Evolutionary conservation across 2,329 filamentous ascomycete species (phyloP), one percentile per base, ranked within the genome.

Genomic region (Colletotrichum lentis): DNA sequence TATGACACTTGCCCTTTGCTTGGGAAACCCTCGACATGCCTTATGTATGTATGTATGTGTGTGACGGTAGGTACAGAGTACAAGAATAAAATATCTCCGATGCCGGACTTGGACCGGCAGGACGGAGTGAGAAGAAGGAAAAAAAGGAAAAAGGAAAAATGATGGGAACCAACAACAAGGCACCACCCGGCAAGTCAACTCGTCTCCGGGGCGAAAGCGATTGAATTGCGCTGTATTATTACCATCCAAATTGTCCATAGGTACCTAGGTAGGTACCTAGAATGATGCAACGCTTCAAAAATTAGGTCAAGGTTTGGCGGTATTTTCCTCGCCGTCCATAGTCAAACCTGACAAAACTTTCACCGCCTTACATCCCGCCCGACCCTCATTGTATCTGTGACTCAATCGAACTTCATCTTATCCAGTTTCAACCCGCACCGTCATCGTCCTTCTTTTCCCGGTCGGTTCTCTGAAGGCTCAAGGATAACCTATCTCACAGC

Each of bases 321-420:
- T n/a, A 35, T 53, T 37, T 53, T 11, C 27, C 18, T 27, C 31
- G 49, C 8, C 7, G 12, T 52, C 27, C 49, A 24, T 18, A 18
- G 27, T 24, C 24, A 35, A 27, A 12, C 49, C 6, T 10, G 43
- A 44, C 24, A 18, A 59, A 49, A 49, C 56, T 49, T 49, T 49
- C 56, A 59, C 44, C 56, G 56, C 56, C 56, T 44, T 59, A 10
- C 50, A 53, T 53, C 27, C 50, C 27, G 50, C 27, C 18, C 18
- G 27, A 35, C 27, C 20, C 31, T 22, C 31, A 35, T 35, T 35
- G 31, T 35, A 20, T 24, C 35, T 39, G 43, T 59, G 56, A 59
- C 56, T 59, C 56, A 59, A 59, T 59, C 31, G 31, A 44, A 49
- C 44, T 46, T 49, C 22, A 37, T 27, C 39, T 44, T 16, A 49